Base-by-base conservation (phyloP, 2,329 filamentous ascomycete species). In the Colletotrichum sp. region DNA sequence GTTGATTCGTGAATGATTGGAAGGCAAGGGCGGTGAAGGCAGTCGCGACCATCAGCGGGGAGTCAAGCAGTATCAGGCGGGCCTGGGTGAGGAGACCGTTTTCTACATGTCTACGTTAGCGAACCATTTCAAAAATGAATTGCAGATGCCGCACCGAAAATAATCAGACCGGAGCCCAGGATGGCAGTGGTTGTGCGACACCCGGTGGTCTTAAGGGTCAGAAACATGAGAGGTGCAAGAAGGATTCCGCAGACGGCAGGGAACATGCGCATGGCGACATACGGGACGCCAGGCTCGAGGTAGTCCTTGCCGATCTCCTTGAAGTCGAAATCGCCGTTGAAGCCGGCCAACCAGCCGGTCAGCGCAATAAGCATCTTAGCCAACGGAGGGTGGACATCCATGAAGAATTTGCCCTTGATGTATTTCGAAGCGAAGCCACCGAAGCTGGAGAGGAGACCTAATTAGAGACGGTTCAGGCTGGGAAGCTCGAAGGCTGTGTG, bases 271-370 rank as follows among this genome's bases (percentile, higher is more conserved):
- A 99, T 99, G 72, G 97, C 95, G 72, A 99, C 97, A 86, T 99
- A 99, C 59, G 97, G 97, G 71, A 99, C 97, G 69, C 93, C 92
- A 5, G 97, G 96, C 87, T 98, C 97, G 78, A 99, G 85, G 84
- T 99, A 99, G 85, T 99, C 97, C 88, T 99, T 98, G 86, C 97
- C 97, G 86, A 99, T 99, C 80, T 99, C 96, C 89, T 99, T 99
- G 90, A 99, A 99, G 85, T 99, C 97, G 84, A 99, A 99, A 78
- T 95, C 90, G 79, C 97, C 97, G 83, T 98, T 92, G 85, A 99
- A 99, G 70, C 97, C 97, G 81, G 96, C 97, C 78, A 98, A 87
- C 93, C 95, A 99, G 80, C 96, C 97, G 78, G 96, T 96, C 77
- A 99, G 92, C 69, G 97, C 98, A 82, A 99, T 96, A 80, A 99